Evolutionary conservation across 257 asterid species (phyloP), one percentile per base, ranked within the genome.

Genomic region (Haberlea rhodopensis): DNA sequence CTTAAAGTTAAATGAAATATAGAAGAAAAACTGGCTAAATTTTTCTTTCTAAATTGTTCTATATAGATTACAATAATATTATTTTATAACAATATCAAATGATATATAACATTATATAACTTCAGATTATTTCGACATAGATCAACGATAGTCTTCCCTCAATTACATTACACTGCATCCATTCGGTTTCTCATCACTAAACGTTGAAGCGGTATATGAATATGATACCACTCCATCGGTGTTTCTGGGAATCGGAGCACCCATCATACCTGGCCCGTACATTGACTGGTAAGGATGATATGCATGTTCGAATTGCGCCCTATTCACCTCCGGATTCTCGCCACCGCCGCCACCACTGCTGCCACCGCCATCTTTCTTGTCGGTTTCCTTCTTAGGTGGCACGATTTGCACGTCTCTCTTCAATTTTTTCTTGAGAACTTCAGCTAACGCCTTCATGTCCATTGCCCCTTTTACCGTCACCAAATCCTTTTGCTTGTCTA

Each of bases 131-230:
- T n/a, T n/a, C n/a, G n/a, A n/a, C n/a, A n/a, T n/a, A n/a, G n/a
- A n/a, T n/a, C n/a, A n/a, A n/a, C n/a, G n/a, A n/a, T n/a, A n/a
- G n/a, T n/a, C n/a, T n/a, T n/a, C n/a, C n/a, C n/a, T n/a, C n/a
- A n/a, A n/a, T 81, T 77, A 81, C 86, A 78, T 78, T 15, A 78
- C 40, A 60, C 21, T 53, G 43, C 86, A 81, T 3, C 83, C 86
- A 72, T 81, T 75, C 13, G 81, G 77, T 20, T 81, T 73, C 51
- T 81, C 86, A 60, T 81, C 60, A 15, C 60, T 55, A n/a, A 55
- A 55, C 27, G 27, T 24, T 26, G 24, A 37, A 10, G 60, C 34
- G 16, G 75, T 81, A 65, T 75, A 73, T n/a, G n/a, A n/a, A n/a
- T 53, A 53, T 5, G 70, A 53, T 43, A 26, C 54, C 4, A 24